Base-by-base conservation (phyloP, 345 rosid species). In the Arabidopsis arenosa region DNA sequence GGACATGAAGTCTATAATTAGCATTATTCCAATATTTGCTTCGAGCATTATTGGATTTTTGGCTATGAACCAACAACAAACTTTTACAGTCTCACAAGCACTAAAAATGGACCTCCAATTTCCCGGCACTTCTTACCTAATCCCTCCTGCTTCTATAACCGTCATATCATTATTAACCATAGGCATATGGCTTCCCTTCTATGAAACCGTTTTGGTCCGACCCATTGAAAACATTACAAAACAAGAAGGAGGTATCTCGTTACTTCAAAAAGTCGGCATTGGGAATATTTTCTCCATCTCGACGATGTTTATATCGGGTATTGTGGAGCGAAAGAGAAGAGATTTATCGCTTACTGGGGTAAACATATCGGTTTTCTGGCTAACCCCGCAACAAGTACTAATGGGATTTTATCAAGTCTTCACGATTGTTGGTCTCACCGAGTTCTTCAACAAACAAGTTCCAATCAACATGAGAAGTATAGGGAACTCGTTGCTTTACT, bases 401-500 rank as follows among this genome's bases (percentile, higher is more conserved):
- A 70, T 82, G 82, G 96, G 93, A 1, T 76, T 88, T 3, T 81
- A 72, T 15, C 85, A 90, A 77, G 92, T 89, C 10, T 90, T 89
- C 76, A 82, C 81, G 62, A 56, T 80, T 1, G 77, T 89, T 6
- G 93, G 93, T 18, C 87, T 75, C 56, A 82, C 87, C 3, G 96
- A 90, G 74, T 89, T 89, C 17, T 84, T 82, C 81, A 88, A 87
- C 80, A 76, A 68, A 56, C 81, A 89, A 77, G 83, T 87, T 15
- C 96, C 96, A 0, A 84, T 82, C 49, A 81, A 80, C 58, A 86
- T 90, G 96, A 85, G 74, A 73, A 90, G 90, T 65, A 70, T 89
- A 11, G 90, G 80, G 11, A 87, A 87, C 66, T 73, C 81, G 28
- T 53, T 79, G 64, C 69, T 79, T 23, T 79, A 61, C 45, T 62